Percentiles rank a stretch among this genome's conserved stretches.
Evolutionary conservation across 2,329 filamentous ascomycete species (phyloP).

Genomic region (Incumbomyces lentus): DNA sequence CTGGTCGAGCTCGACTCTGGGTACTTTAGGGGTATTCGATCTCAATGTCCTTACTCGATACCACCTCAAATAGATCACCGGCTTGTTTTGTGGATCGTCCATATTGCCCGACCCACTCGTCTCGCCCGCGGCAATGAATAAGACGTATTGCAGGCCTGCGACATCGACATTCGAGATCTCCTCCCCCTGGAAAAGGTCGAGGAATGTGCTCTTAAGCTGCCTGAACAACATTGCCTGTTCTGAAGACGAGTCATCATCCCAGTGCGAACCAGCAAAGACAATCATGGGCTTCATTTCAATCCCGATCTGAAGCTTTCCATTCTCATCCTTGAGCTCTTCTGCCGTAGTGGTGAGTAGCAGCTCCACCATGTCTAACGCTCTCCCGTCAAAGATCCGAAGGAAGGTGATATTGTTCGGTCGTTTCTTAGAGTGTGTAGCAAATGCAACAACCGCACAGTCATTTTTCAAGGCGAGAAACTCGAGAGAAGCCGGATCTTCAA

Average conservation of each 20-base stretch:
- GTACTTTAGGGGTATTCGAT: slow-evolving; percentile 67
- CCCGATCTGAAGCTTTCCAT: slow-evolving; percentile 55
- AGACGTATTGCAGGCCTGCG: slow-evolving; percentile 83
- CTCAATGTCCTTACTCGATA: slow-evolving; percentile 81
- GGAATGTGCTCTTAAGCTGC: slow-evolving; percentile 73
- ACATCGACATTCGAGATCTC: slow-evolving; percentile 77
- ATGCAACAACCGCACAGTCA: slow-evolving; percentile 75
- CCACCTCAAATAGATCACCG: slow-evolving; percentile 56
- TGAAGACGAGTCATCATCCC: slow-evolving; percentile 63
- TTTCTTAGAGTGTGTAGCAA: slow-evolving; percentile 84
- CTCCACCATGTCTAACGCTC: slow-evolving; percentile 92
- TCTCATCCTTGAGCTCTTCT: slow-evolving; percentile 44
- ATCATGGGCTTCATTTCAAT: slow-evolving; percentile 82
- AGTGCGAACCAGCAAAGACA: slow-evolving; percentile 78
- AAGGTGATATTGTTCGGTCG: slow-evolving; percentile 83
- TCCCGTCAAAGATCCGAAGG: slow-evolving; percentile 70
- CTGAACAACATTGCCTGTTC: slow-evolving; percentile 57
- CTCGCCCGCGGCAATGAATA: slow-evolving; percentile 70
- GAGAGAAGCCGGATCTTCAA: slow-evolving; percentile 76
- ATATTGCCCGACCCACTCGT: slow-evolving; percentile 10
- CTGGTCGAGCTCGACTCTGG: slow-evolving; percentile 86
- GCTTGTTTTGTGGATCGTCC: slow-evolving; percentile 27
- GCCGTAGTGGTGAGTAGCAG: slow-evolving; percentile 66
- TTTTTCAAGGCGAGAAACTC: slow-evolving; percentile 98
- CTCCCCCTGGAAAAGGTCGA: slow-evolving; percentile 85